Evolutionary conservation across 2,329 filamentous ascomycete genomes (phyloP).

Genomic region (Hypoxylon sp.): DNA sequence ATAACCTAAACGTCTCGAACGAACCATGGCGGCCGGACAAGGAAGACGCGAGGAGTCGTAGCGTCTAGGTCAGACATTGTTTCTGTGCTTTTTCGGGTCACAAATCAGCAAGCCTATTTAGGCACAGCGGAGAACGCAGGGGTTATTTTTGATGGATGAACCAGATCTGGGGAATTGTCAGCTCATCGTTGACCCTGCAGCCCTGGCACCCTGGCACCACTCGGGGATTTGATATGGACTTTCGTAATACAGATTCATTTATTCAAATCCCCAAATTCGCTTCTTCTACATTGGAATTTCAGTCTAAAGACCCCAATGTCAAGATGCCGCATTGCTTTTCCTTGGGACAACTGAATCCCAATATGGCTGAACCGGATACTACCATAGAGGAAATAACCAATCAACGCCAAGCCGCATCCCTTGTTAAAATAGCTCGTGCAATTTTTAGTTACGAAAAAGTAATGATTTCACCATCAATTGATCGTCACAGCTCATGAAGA

Average conservation of each 20-base stretch:
- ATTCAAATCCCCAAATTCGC: background rate
- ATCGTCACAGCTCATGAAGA: background rate
- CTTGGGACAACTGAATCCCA: background rate
- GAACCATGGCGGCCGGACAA: background rate
- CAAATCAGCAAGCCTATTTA: background rate
- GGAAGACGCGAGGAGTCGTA: conserved; percentile 1
- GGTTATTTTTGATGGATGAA: background rate
- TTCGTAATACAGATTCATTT: background rate
- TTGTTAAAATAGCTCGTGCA: background rate
- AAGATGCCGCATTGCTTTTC: background rate
- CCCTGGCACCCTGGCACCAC: background rate
- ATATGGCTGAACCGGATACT: too few relatives aligned
- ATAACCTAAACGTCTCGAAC: background rate
- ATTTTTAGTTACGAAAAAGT: background rate
- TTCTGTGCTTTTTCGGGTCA: too few relatives aligned
- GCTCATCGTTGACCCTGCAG: background rate
- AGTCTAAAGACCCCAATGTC: background rate
- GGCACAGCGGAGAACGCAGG: background rate
- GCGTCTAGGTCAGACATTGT: conserved; percentile 1
- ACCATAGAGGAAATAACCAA: background rate
- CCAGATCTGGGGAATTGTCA: background rate
- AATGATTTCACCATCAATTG: background rate
- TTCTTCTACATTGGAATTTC: too few relatives aligned
- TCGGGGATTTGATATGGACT: background rate
- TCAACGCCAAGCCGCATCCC: background rate